phyloP scores from a whole-genome alignment of 1,139 yeast genomes.

The Suhomyces bokatorum region DNA sequence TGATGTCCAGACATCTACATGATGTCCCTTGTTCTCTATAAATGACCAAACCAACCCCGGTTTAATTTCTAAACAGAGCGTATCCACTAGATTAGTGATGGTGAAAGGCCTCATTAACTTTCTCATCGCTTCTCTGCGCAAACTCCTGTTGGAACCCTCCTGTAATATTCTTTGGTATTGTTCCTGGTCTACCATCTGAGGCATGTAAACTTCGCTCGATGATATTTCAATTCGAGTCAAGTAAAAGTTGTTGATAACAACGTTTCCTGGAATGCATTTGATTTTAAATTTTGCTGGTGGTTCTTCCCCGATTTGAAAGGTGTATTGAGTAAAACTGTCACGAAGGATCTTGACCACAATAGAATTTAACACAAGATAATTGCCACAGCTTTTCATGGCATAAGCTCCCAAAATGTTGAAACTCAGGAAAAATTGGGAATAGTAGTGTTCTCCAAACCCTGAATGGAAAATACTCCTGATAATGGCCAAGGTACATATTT shows the following conservation, averaged over 20 bases:
- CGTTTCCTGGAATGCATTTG: background rate
- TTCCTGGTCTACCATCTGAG: no score
- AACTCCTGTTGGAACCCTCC: background rate
- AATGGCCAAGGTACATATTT: slow-evolving; percentile 11
- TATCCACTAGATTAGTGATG: background rate
- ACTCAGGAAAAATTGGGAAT: slow-evolving; percentile 9
- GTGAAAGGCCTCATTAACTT: background rate
- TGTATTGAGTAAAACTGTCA: slow-evolving; percentile 16
- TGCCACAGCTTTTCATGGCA: slow-evolving; percentile 27
- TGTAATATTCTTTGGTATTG: background rate
- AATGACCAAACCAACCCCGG: background rate
- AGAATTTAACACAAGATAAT: slow-evolving; percentile 22
- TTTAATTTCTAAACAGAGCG: background rate
- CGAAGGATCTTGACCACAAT: slow-evolving; percentile 24
- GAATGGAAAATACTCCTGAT: background rate
- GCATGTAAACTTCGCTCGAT: background rate
- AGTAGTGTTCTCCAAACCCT: no score
- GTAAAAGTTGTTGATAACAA: background rate
- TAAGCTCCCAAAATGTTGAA: slow-evolving; percentile 30
- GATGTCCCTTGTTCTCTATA: background rate
- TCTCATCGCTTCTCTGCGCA: background rate
- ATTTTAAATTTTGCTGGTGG: slow-evolving; percentile 1
- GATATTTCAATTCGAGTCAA: background rate
- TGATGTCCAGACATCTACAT: background rate
- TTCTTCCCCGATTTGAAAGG: background rate